Base-by-base conservation (phyloP, 805 yeast species). In the Ogataea nitratoaversa region DNA sequence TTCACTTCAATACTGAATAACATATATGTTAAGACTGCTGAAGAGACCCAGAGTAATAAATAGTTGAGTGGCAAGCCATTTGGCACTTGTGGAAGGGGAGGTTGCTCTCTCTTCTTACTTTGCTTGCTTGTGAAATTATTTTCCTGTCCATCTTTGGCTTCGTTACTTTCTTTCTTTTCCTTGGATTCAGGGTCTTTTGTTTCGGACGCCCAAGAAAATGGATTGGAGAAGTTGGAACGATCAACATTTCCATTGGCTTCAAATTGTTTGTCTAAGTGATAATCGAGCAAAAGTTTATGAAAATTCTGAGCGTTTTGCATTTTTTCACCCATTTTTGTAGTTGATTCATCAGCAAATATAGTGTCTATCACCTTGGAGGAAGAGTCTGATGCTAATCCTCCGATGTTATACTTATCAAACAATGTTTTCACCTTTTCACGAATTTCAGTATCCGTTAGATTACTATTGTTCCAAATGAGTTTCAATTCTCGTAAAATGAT, bases 341-440 rank as follows among this genome's bases (percentile, higher is more conserved):
- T 47, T 14, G 42, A 19, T 37, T 40, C 35, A 38, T 60, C 64
- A 8, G 55, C 54, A 31, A 58, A 40, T 32, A 60, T 56, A 0
- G 47, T 36, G 22, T 55, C 50, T 25, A 59, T 45, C 41, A 61
- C 48, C 32, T 53, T 57, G 8, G 58, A 46, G 12, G 62, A 57
- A 16, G 56, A 48, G 3, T 59, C 57, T 5, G 61, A 54, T 20
- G 55, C 53, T 36, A 60, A 33, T 5, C 62, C 66, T n/a, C 62
- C 62, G 39, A 61, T 58, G 38, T 58, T 45, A 36, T 54, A 58
- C 31, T 54, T 49, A 17, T 53, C 52, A 32, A 60, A 52, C 27
- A 61, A 36, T 31, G 39, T 37, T 20, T 40, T 50, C 18, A 52
- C 34, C 34, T 43, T 40, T n/a, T 33, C 19, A 17, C 37, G 34